These are phyloP conservation scores for Dactylellina leptospora DNA, from an alignment of 2,329 filamentous ascomycete species.

Conservation along the genomic window DNA sequence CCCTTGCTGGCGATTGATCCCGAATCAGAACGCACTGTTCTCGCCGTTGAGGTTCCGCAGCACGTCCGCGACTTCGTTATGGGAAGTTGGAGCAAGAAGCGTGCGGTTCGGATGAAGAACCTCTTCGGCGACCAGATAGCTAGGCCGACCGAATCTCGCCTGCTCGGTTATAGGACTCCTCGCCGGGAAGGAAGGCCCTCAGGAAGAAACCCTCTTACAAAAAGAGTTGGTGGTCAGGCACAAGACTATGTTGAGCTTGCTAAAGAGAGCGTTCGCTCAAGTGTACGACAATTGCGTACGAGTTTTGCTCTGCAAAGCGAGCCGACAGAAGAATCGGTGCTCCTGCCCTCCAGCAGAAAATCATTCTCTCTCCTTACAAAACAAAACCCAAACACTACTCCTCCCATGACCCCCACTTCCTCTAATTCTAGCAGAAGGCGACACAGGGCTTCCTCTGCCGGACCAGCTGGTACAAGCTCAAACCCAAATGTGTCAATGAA, in stretches of 20 bases:
- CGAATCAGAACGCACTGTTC: slow-evolving; percentile 43
- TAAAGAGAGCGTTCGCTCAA: slow-evolving; percentile 49
- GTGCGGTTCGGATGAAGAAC: slow-evolving; percentile 49
- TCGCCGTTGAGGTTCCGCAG: slow-evolving; percentile 46
- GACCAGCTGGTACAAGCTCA: slow-evolving; percentile 51
- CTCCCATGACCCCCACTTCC: slow-evolving; percentile 12
- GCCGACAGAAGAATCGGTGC: slow-evolving; percentile 40
- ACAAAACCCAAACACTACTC: slow-evolving; percentile 20
- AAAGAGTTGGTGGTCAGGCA: slow-evolving; percentile 25
- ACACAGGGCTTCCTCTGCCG: slow-evolving; percentile 51
- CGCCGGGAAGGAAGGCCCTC: slow-evolving; percentile 30
- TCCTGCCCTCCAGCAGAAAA: slow-evolving; percentile 27
- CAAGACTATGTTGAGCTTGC: slow-evolving; percentile 50
- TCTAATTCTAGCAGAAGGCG: slow-evolving; percentile 42
- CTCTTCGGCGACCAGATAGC: slow-evolving; percentile 46
- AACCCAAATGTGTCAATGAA: slow-evolving; percentile 39
- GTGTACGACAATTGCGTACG: slow-evolving; percentile 52
- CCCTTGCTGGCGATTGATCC: slow-evolving; percentile 42
- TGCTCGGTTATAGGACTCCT: slow-evolving; percentile 28
- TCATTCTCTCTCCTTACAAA: slow-evolving; percentile 47
- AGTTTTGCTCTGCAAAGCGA: slow-evolving; percentile 52
- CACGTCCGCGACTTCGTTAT: slow-evolving; percentile 51
- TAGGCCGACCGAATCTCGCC: slow-evolving; percentile 37
- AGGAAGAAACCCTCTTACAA: slow-evolving; percentile 28
- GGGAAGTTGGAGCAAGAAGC: slow-evolving; percentile 51